These are phyloP conservation scores for Cicer judaicum DNA, from an alignment of 306 rosid genomes.

Conservation along the genomic window DNA sequence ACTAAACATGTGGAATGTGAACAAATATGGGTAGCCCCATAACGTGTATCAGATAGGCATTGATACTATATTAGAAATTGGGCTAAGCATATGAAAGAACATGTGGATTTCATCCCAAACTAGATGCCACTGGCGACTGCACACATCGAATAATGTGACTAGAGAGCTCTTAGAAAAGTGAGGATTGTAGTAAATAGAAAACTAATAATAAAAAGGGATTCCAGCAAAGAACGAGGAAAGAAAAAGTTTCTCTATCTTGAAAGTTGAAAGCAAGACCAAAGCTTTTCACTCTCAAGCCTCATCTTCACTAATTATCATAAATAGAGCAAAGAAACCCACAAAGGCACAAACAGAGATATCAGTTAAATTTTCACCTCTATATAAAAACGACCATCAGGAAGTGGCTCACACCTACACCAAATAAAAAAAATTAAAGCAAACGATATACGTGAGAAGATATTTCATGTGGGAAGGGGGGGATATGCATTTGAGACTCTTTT, in stretches of 20 bases:
- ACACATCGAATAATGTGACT: neutral
- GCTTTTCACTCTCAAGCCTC: slow-evolving; percentile 26
- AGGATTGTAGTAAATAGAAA: neutral
- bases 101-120: too few relatives aligned
- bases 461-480: neutral
- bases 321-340: slow-evolving; percentile 29
- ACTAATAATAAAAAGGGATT: neutral
- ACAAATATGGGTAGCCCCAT: too few relatives aligned
- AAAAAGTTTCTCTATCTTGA: slow-evolving; percentile 10
- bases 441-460: slow-evolving; percentile 29
- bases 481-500: slow-evolving; percentile 17
- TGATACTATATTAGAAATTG: too few relatives aligned
- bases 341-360: slow-evolving; percentile 13
- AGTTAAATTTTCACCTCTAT: slow-evolving; percentile 70
- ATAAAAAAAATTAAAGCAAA: slow-evolving; percentile 15
- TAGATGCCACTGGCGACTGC: too few relatives aligned
- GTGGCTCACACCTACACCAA: slow-evolving; percentile 88
- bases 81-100: too few relatives aligned
- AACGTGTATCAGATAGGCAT: too few relatives aligned
- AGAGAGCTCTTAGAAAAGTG: slow-evolving; percentile 10
- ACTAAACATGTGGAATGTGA: too few relatives aligned
- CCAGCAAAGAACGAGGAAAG: slow-evolving; percentile 2
- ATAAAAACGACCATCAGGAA: slow-evolving; percentile 97
- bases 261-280: slow-evolving; percentile 39
- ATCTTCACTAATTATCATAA: slow-evolving; percentile 36